Percentiles rank a stretch among this genome's conserved stretches.
These are phyloP conservation scores for Eimeria acervulina DNA, from an alignment of 169 alveolate genomes.

Conservation along the genomic window DNA sequence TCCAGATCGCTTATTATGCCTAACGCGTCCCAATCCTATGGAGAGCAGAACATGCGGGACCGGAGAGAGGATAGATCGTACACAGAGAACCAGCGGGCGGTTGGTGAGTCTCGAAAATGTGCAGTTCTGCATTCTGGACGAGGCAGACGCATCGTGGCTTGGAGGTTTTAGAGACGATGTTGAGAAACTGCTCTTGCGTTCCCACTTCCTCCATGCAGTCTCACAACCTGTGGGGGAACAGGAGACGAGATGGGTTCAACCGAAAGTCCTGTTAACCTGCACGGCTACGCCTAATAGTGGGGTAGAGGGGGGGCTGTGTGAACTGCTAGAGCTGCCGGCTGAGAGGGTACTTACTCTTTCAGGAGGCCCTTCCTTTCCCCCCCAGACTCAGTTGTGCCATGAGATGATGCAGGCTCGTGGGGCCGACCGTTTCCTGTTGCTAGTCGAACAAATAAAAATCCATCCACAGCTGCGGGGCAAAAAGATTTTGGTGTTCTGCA, in stretches of 20 bases:
- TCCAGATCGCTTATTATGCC: slow-evolving; percentile 69
- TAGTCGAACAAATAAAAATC: slow-evolving; percentile 57
- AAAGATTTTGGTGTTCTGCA: slow-evolving; percentile 76
- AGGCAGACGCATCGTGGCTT: slow-evolving; percentile 76
- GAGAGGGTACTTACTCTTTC: slow-evolving; percentile 45
- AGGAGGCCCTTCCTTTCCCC: slow-evolving; percentile 60
- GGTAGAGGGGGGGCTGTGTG: slow-evolving; percentile 38
- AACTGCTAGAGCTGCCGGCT: neutral
- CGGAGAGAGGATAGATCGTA: neutral
- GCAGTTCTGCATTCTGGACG: slow-evolving; percentile 77
- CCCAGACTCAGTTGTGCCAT: slow-evolving; percentile 65
- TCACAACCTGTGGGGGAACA: neutral
- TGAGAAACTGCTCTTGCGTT: slow-evolving; percentile 44
- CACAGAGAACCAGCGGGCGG: neutral
- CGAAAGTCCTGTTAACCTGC: slow-evolving; percentile 41
- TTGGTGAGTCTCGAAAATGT: slow-evolving; percentile 37
- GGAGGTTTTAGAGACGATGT: slow-evolving; percentile 52
- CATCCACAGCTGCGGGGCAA: slow-evolving; percentile 58
- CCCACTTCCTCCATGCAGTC: slow-evolving; percentile 6
- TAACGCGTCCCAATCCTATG: slow-evolving; percentile 8
- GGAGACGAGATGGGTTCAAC: neutral
- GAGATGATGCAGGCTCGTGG: slow-evolving; percentile 78
- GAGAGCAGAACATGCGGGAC: neutral
- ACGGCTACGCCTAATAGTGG: slow-evolving; percentile 75
- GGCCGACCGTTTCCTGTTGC: slow-evolving; percentile 60